Evolutionary conservation across 2,329 filamentous ascomycete species (phyloP).

Genomic region (Ophiostoma sp.): DNA sequence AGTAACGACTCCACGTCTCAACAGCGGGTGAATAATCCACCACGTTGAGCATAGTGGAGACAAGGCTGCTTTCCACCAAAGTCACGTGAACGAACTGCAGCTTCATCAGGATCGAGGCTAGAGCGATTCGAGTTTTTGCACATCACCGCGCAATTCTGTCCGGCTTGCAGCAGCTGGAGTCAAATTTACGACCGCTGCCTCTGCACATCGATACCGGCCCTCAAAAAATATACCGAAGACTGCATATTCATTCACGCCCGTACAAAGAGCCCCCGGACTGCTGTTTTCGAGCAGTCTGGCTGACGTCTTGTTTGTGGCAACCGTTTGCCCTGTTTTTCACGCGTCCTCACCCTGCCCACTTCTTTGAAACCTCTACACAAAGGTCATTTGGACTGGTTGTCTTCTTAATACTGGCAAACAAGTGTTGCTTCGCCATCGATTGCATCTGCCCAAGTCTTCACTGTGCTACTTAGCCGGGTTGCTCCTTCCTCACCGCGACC

Average conservation of each 20-base stretch:
- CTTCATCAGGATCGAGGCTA: background rate
- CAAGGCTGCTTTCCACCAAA: conserved; percentile 6
- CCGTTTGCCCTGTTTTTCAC: background rate
- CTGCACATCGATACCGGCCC: background rate
- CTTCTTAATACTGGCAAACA: background rate
- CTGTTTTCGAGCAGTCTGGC: background rate
- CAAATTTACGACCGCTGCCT: background rate
- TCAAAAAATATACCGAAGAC: background rate
- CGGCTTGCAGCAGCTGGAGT: background rate
- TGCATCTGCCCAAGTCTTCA: background rate
- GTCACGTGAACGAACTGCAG: conserved; percentile 20
- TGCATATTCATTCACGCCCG: background rate
- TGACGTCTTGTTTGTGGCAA: background rate
- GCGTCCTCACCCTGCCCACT: background rate
- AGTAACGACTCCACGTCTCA: conserved; percentile 10
- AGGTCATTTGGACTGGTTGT: background rate
- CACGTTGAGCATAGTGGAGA: background rate
- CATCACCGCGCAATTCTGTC: background rate
- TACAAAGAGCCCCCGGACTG: background rate
- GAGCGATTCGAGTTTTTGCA: background rate
- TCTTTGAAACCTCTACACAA: background rate
- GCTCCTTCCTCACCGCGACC: background rate
- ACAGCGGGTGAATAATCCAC: background rate
- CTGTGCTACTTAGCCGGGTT: background rate
- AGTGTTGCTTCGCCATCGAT: background rate